phyloP scores from a whole-genome alignment of 345 rosid genomes.

The Chamaenerion angustifolium region DNA sequence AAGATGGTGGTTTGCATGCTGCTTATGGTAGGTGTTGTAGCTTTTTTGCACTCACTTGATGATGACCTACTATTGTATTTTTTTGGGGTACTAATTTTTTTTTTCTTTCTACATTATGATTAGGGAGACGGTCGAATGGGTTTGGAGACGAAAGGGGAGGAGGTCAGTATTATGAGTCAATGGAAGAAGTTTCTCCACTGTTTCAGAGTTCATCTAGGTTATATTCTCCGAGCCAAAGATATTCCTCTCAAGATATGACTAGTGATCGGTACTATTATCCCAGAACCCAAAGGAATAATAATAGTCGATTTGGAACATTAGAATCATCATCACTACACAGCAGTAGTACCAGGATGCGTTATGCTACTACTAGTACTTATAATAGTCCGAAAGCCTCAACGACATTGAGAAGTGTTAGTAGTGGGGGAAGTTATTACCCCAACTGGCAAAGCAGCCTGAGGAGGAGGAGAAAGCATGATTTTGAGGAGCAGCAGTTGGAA shows the following conservation, averaged over 20 bases:
- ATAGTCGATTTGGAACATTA: conserved; percentile 13
- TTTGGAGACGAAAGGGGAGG: conserved; percentile 52
- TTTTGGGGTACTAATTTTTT: not conserved
- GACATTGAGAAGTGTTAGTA: conserved; percentile 34
- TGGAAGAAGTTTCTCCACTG: conserved; percentile 42
- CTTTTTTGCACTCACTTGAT: conserved; percentile 35
- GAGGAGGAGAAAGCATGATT: conserved; percentile 13
- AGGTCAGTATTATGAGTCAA: conserved; percentile 36
- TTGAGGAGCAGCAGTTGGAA: conserved; percentile 28
- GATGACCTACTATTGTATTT: conserved; percentile 3
- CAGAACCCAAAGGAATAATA: conserved; percentile 35
- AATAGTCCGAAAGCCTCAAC: conserved; percentile 22
- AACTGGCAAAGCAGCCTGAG: no score
- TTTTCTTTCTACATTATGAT: conserved; percentile 5
- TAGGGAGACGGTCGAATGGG: conserved; percentile 72
- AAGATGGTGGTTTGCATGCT: conserved; percentile 7
- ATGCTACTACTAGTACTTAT: not conserved
- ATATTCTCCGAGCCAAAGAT: conserved; percentile 15
- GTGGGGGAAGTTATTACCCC: conserved; percentile 14
- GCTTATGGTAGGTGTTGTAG: conserved; percentile 48
- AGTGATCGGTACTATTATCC: conserved; percentile 25
- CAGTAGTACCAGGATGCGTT: conserved; percentile 16
- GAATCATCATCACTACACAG: conserved; percentile 15
- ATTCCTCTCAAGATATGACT: conserved; percentile 32
- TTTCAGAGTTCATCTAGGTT: conserved; percentile 37